phyloP scores from a whole-genome alignment of 2,329 filamentous ascomycete species.

The Scleromitrula shiraiana region DNA sequence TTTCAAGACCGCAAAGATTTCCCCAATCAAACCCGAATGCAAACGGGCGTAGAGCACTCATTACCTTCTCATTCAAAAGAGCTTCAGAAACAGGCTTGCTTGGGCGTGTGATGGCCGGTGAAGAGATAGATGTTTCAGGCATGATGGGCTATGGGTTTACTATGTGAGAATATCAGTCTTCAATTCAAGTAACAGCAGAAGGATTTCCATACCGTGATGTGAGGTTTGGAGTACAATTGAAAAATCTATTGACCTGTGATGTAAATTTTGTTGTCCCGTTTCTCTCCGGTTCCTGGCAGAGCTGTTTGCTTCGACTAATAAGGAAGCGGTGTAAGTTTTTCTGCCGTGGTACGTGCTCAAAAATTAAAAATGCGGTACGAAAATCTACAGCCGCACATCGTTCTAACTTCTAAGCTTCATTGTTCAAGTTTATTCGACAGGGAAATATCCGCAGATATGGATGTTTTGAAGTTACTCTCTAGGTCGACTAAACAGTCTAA shows the following conservation, averaged over 20 bases:
- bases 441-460: slow-evolving; percentile 28
- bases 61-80: slow-evolving; percentile 96
- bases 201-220: slow-evolving; percentile 15
- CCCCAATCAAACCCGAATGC: slow-evolving; percentile 2
- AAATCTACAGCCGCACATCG: background rate
- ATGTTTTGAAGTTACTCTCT: slow-evolving; percentile 66
- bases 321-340: background rate
- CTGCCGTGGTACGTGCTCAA: background rate
- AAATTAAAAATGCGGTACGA: background rate
- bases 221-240: slow-evolving; percentile 8
- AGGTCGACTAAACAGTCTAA: slow-evolving; percentile 52
- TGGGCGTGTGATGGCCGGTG: slow-evolving; percentile 52
- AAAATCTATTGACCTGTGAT: slow-evolving; percentile 4
- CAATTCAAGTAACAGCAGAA: background rate
- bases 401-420: background rate
- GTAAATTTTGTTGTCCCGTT: slow-evolving; percentile 11
- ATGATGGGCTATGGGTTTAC: slow-evolving; percentile 14
- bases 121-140: slow-evolving; percentile 33
- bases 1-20: background rate
- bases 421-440: background rate
- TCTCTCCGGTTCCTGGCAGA: slow-evolving; percentile 6
- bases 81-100: slow-evolving; percentile 88
- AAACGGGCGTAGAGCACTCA: background rate
- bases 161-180: slow-evolving; percentile 1
- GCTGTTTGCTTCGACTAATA: background rate